A percentile compares a stretch with the other conserved stretches of the same genome.
These are phyloP conservation scores for Blastocystis hominis DNA, from an alignment of 352 stramenopile species.

Conservation along the genomic window DNA sequence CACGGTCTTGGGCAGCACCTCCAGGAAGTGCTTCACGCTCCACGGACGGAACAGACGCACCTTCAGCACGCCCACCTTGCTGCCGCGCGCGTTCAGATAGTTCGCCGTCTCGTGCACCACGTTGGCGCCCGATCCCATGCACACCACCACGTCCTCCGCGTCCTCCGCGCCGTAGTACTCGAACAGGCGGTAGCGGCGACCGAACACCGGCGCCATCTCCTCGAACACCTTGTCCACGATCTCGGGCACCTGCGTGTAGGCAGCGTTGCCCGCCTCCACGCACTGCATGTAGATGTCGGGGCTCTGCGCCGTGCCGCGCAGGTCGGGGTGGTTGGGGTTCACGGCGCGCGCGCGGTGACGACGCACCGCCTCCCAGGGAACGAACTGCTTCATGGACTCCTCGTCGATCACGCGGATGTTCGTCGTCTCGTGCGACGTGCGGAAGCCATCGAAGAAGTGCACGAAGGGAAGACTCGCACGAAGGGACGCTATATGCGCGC, in stretches of 20 bases:
- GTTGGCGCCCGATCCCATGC: constrained; percentile 77
- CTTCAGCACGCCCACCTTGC: constrained; percentile 73
- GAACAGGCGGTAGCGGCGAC: constrained; percentile 73
- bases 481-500: constrained; percentile 77
- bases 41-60: constrained; percentile 80
- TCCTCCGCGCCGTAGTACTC: constrained; percentile 76
- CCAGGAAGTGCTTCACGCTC: constrained; percentile 70
- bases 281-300: constrained; percentile 81
- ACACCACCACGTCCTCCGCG: constrained; percentile 75
- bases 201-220: constrained; percentile 71
- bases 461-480: constrained; percentile 77
- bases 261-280: constrained; percentile 71
- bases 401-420: constrained; percentile 69
- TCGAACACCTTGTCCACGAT: constrained; percentile 72
- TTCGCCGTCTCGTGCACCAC: constrained; percentile 77
- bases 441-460: constrained; percentile 79
- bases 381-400: constrained; percentile 68
- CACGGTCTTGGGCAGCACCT: constrained; percentile 68
- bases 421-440: constrained; percentile 70
- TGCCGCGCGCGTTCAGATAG: constrained; percentile 73
- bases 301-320: constrained; percentile 66
- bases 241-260: constrained; percentile 68
- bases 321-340: constrained; percentile 59
- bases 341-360: constrained; percentile 67
- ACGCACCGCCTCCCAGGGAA: constrained; percentile 68